These are phyloP conservation scores for Hsuehochloa calcarea DNA, from an alignment of 176 grass and related monocot genomes.

Conservation along the genomic window DNA sequence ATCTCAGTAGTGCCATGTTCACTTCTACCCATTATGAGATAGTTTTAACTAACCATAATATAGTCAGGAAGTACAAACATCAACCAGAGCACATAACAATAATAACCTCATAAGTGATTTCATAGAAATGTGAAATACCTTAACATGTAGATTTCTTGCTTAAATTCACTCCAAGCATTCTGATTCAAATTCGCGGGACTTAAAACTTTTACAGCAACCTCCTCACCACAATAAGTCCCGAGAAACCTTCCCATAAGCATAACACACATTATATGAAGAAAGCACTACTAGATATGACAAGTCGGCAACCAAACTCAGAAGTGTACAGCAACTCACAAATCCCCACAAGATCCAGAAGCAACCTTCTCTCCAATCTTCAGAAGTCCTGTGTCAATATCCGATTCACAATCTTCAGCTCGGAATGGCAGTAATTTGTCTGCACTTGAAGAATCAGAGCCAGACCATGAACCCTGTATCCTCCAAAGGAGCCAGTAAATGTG, in stretches of 20 bases:
- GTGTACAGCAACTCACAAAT: conserved; percentile 54
- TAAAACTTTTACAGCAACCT: conserved; percentile 74
- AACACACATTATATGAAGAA: neutral
- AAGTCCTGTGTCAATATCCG: conserved; percentile 57
- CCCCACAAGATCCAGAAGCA: conserved; percentile 69
- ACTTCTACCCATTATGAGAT: neutral
- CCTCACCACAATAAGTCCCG: conserved; percentile 63
- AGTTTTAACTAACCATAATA: too few species aligned
- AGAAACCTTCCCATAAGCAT: conserved; percentile 51
- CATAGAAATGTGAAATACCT: conserved; percentile 47
- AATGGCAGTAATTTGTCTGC: conserved; percentile 48
- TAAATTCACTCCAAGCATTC: conserved; percentile 60
- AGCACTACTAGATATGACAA: conserved; percentile 9
- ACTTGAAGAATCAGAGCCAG: conserved; percentile 67
- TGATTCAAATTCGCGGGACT: conserved; percentile 52
- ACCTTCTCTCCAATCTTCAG: conserved; percentile 62
- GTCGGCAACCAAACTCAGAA: conserved; percentile 8
- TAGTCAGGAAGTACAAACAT: conserved; percentile 1
- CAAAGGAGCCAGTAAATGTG: neutral
- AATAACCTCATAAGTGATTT: neutral
- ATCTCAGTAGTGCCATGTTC: neutral
- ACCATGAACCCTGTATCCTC: conserved; percentile 68
- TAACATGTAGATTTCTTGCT: conserved; percentile 75
- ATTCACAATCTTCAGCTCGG: conserved; percentile 50
- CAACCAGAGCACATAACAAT: neutral